Percentiles rank a stretch among this genome's conserved stretches.
Conservation (phyloP, 2,329 filamentous ascomycete species). For the Alternaria sp. region DNA sequence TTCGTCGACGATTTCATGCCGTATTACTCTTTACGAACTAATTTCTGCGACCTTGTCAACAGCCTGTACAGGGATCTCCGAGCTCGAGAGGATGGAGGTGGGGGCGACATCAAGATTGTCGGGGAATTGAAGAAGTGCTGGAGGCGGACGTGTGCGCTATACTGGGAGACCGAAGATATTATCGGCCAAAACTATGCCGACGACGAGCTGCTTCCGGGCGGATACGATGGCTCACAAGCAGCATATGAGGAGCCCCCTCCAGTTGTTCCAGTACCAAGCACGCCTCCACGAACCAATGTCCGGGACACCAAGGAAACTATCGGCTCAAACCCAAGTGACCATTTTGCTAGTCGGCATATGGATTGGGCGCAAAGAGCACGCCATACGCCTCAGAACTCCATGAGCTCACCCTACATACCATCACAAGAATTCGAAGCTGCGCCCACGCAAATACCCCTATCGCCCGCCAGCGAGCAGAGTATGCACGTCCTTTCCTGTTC, state of each 20-base stretch:
- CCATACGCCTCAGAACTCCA: slow-evolving; percentile 49
- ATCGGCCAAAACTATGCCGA: slow-evolving; percentile 67
- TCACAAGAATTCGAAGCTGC: slow-evolving; percentile 42
- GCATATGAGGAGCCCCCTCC: slow-evolving; percentile 33
- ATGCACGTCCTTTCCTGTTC: slow-evolving; percentile 68
- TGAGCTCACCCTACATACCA: slow-evolving; percentile 45
- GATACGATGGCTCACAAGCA: slow-evolving; percentile 61
- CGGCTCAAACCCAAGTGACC: slow-evolving; percentile 49
- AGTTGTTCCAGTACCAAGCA: slow-evolving; percentile 27
- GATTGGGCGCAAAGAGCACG: slow-evolving; percentile 49
- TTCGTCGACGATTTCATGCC: slow-evolving; percentile 93
- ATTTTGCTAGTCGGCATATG: slow-evolving; percentile 49
- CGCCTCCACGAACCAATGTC: slow-evolving; percentile 34
- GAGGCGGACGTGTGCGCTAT: slow-evolving; percentile 87
- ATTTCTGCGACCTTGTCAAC: slow-evolving; percentile 85
- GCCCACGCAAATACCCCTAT: slow-evolving; percentile 49
- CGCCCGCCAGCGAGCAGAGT: slow-evolving; percentile 60
- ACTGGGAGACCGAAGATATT: slow-evolving; percentile 81
- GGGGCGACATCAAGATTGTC: slow-evolving; percentile 82
- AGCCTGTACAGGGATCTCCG: slow-evolving; percentile 62
- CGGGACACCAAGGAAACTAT: slow-evolving; percentile 46
- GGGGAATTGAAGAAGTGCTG: slow-evolving; percentile 97
- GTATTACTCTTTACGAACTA: slow-evolving; percentile 74
- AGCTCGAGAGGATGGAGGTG: slow-evolving; percentile 60
- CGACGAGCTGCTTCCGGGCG: slow-evolving; percentile 76